phyloP scores from a whole-genome alignment of 768 basidiomycete species.

The Cystofilobasidium ferigula region DNA sequence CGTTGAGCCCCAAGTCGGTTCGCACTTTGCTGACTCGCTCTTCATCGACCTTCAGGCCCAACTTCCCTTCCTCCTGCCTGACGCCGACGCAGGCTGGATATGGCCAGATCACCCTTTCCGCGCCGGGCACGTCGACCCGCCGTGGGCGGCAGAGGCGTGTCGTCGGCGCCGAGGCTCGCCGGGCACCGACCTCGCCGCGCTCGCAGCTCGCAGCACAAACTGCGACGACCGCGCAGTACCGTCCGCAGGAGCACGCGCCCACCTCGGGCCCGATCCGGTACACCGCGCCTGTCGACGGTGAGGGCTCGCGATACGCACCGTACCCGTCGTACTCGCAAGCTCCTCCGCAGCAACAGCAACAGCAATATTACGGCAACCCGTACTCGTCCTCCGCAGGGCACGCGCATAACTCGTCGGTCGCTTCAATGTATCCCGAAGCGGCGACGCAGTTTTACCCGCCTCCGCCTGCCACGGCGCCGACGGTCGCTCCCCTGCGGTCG shows the following conservation, averaged over 20 bases:
- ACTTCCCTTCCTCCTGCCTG: slow-evolving; percentile 44
- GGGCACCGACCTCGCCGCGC: not conserved
- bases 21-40: not conserved
- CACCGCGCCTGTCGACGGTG: no score
- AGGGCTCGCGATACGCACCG: not conserved
- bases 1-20: not conserved
- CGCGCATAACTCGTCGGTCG: not conserved
- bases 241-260: no score
- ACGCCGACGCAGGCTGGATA: slow-evolving; percentile 77
- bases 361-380: not conserved
- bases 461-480: not conserved
- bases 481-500: not conserved
- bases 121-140: slow-evolving; percentile 3
- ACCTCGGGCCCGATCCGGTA: no score
- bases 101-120: slow-evolving; percentile 56
- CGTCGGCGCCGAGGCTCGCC: not conserved
- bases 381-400: not conserved
- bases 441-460: not conserved
- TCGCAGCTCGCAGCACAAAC: not conserved
- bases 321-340: not conserved
- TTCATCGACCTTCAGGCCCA: not conserved
- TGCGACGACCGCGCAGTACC: no score
- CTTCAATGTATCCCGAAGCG: not conserved
- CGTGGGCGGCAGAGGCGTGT: not conserved
- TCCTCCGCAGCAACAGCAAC: not conserved